Conservation (phyloP, 2,329 filamentous ascomycete genomes). For the Metarhizium anisopliae region DNA sequence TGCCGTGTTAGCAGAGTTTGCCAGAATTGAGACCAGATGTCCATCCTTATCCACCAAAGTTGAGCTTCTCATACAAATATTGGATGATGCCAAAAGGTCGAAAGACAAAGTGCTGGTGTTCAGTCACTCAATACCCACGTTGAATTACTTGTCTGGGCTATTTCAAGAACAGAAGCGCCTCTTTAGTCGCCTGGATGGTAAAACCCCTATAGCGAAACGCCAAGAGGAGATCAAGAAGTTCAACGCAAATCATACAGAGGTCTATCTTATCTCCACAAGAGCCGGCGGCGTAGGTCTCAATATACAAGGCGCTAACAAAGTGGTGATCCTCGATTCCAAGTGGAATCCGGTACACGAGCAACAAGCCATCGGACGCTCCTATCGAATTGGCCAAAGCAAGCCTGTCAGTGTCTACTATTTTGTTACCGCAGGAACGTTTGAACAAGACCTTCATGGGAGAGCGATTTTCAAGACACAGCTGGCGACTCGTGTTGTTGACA, state of each 20-base stretch:
- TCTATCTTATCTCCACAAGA: constrained; percentile 75
- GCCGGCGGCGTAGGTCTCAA: constrained; percentile 81
- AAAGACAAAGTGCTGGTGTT: constrained; percentile 77
- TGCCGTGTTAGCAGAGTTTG: constrained; percentile 25
- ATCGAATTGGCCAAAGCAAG: constrained; percentile 75
- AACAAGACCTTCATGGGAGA: constrained; percentile 64
- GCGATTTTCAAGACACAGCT: constrained; percentile 78
- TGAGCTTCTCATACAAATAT: constrained; percentile 55
- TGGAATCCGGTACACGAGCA: constrained; percentile 78
- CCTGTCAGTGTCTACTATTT: constrained; percentile 80
- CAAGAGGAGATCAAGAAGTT: constrained; percentile 60
- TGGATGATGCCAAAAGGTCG: constrained; percentile 50
- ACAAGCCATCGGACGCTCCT: constrained; percentile 79
- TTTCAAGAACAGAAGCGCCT: constrained; percentile 40
- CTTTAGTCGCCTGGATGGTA: constrained; percentile 58
- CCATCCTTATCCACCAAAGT: constrained; percentile 59
- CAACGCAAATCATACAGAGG: constrained; percentile 45
- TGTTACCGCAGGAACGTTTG: constrained; percentile 68
- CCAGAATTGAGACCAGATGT: constrained; percentile 29
- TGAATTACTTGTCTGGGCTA: constrained; percentile 58
- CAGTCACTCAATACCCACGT: constrained; percentile 59
- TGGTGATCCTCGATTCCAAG: constrained; percentile 75
- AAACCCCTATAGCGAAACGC: constrained; percentile 44
- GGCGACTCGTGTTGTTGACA: constrained; percentile 71
- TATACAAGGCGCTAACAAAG: constrained; percentile 72